Conservation (phyloP, 2,329 filamentous ascomycete species). For the Aureobasidium sp. region DNA sequence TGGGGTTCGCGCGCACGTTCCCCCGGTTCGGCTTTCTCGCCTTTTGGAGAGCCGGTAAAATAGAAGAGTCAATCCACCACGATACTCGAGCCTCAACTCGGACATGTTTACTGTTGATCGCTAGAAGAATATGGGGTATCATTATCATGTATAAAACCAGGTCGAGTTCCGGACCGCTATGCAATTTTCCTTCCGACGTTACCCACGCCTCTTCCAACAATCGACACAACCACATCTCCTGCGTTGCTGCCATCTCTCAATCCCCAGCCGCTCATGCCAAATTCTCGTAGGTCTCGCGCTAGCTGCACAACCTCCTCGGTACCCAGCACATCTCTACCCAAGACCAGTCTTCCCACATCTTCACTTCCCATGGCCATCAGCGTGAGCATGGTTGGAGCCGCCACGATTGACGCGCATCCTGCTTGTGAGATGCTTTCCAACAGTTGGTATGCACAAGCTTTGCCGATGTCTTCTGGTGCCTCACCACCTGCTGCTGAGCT, state of each 20-base stretch:
- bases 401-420: slow-evolving; percentile 68
- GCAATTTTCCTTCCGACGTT: slow-evolving; percentile 90
- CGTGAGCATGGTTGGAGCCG: slow-evolving; percentile 66
- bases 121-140: slow-evolving; percentile 16
- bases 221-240: slow-evolving; percentile 71
- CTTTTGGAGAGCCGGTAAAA: not conserved
- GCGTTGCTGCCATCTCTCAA: slow-evolving; percentile 59
- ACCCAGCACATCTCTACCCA: slow-evolving; percentile 74
- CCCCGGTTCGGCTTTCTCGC: slow-evolving; percentile 1
- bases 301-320: slow-evolving; percentile 72
- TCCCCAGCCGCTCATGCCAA: slow-evolving; percentile 87
- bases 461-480: slow-evolving; percentile 84
- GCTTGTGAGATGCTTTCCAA: slow-evolving; percentile 74
- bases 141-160: slow-evolving; percentile 13
- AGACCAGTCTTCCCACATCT: slow-evolving; percentile 77
- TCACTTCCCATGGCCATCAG: slow-evolving; percentile 98
- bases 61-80: not conserved
- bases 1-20: not conserved
- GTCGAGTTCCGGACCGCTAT: slow-evolving; percentile 18
- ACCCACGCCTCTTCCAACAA: slow-evolving; percentile 87
- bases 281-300: slow-evolving; percentile 76
- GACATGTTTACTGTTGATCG: not conserved
- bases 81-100: not conserved
- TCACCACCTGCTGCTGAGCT: slow-evolving; percentile 69
- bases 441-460: slow-evolving; percentile 78